Conservation (phyloP, 495 filamentous ascomycete genomes). For the Clavariopsis aquatica region DNA sequence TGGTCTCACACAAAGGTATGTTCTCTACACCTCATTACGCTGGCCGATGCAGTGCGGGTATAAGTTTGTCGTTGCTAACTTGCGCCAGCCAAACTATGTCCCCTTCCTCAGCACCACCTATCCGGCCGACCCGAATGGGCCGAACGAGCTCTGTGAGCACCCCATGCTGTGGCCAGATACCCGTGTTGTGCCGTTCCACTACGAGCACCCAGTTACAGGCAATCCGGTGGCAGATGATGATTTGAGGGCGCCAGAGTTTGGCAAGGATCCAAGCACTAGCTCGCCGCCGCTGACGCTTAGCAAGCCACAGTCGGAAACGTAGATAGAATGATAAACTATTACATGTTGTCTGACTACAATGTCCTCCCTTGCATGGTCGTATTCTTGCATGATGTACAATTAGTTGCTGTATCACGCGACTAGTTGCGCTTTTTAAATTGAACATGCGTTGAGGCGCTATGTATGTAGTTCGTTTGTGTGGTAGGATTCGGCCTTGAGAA, state of each 20-base stretch:
- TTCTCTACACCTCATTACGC: too few species aligned
- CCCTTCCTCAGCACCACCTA: constrained; percentile 49
- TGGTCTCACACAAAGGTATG: constrained; percentile 57
- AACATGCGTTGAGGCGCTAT: too few species aligned
- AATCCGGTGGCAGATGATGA: constrained; percentile 49
- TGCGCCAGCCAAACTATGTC: constrained; percentile 54
- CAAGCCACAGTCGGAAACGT: constrained; percentile 28
- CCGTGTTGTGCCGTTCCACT: constrained; percentile 58
- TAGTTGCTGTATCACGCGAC: too few species aligned
- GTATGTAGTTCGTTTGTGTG: too few species aligned
- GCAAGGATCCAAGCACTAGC: constrained; percentile 45
- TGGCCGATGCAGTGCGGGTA: too few species aligned
- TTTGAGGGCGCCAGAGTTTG: constrained; percentile 52
- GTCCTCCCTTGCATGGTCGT: background rate
- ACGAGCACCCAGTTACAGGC: constrained; percentile 57
- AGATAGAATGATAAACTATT: constrained; percentile 14
- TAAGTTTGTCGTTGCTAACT: too few species aligned
- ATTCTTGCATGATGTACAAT: background rate
- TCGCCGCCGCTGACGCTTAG: constrained; percentile 49
- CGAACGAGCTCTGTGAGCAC: constrained; percentile 57
- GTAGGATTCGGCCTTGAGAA: too few species aligned
- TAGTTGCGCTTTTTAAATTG: too few species aligned
- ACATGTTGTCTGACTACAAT: background rate
- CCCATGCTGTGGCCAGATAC: constrained; percentile 59
- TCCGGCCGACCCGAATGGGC: constrained; percentile 54